Evolutionary conservation across 2,329 filamentous ascomycete species (phyloP), one percentile per base, ranked within the genome.

Genomic region (Teratosphaeria gauchensis): DNA sequence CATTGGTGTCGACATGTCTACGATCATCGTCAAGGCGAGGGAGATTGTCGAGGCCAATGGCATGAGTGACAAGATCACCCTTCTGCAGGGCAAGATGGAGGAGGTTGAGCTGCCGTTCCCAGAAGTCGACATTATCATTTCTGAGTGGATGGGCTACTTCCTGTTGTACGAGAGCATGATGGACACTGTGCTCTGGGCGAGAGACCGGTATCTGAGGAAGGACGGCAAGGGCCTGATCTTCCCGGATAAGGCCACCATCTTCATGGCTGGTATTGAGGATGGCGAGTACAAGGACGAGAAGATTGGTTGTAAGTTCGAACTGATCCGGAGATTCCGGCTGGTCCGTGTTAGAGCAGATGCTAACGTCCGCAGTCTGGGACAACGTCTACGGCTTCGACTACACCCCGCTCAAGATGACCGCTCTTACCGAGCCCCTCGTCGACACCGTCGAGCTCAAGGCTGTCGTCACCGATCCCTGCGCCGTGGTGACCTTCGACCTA

Each of bases 111-210:
- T 99, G 63, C 94, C 94, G 21, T 96, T 88, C 77, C 88, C 90
- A 71, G 89, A 97, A 78, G 94, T 99, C 65, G 94, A 99, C 73
- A 99, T 99, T 74, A 99, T 99, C 78, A 95, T 99, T 74, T 97
- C 92, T 1, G 94, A 99, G 81, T 99, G 94, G 94, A 99, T 99
- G 94, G 94, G 94, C 35, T 99, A 99, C 80, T 97, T 97, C 81
- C 80, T 99, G 56, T 85, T 99, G 62, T 99, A 99, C 78, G 94
- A 99, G 84, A 89, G 84, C 84, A 99, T 99, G 94, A 78, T 99
- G 72, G 94, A 99, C 79, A 99, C 94, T 33, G 94, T 99, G 55
- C 83, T 99, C 60, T 97, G 96, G 73, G 94, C 94, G 30, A 87
- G 94, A 68, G 94, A 99, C 82, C 88, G 82, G 74, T 99, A 96